These are phyloP conservation scores for Balansia obtecta DNA, from an alignment of 2,329 filamentous ascomycete genomes.

Conservation along the genomic window DNA sequence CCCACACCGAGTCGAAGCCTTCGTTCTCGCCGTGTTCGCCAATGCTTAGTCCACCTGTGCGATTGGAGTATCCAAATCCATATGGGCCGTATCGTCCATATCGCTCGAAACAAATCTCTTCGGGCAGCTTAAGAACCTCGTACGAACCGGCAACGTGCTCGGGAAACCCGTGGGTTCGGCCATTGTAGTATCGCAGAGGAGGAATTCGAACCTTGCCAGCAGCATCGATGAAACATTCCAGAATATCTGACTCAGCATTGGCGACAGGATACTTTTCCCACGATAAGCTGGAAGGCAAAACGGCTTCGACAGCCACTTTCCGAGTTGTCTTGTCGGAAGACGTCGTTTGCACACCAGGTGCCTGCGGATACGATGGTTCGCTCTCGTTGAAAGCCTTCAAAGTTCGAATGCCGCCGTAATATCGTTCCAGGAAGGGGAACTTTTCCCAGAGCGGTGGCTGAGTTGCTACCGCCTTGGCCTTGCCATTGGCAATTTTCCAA, in stretches of 20 bases:
- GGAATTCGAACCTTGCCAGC: conserved; percentile 55
- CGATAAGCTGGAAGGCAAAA: conserved; percentile 14
- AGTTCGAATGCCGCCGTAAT: conserved; percentile 75
- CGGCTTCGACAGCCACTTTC: conserved; percentile 6
- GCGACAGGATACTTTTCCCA: conserved; percentile 23
- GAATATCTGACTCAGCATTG: conserved; percentile 37
- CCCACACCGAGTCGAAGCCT: conserved; percentile 71
- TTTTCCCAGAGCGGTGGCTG: conserved; percentile 68
- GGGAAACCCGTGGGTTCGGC: conserved; percentile 74
- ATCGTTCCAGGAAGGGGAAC: conserved; percentile 75
- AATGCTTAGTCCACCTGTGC: conserved; percentile 70
- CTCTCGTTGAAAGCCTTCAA: conserved; percentile 56
- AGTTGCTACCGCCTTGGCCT: conserved; percentile 30
- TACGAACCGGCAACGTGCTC: conserved; percentile 81
- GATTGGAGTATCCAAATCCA: conserved; percentile 71
- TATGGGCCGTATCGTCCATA: conserved; percentile 84
- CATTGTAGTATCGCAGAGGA: conserved; percentile 58
- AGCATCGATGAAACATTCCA: conserved; percentile 68
- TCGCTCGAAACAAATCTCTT: conserved; percentile 87
- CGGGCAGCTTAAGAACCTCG: conserved; percentile 60
- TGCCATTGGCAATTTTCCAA: conserved; percentile 43
- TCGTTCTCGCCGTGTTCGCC: conserved; percentile 75
- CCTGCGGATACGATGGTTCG: conserved; percentile 71
- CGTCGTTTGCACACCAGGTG: conserved; percentile 23
- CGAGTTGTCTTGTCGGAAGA: conserved; percentile 9